phyloP scores from a whole-genome alignment of 1,139 yeast genomes.

The Scheffersomyces segobiensis region DNA sequence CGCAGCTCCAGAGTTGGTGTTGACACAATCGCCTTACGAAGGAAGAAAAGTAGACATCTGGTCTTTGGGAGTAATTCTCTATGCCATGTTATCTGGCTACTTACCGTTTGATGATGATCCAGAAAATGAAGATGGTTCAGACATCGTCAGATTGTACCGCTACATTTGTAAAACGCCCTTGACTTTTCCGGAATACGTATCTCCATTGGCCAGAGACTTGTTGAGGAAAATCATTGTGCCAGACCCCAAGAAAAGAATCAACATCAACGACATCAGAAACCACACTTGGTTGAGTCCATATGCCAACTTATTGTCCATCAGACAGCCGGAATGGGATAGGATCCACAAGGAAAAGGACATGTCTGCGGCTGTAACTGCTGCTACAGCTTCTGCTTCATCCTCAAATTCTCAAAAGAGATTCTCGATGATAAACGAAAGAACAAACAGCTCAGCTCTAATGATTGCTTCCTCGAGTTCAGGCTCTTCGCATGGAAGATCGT shows the following conservation, averaged over 20 bases:
- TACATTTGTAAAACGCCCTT: slow-evolving; percentile 89
- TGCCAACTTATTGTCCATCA: slow-evolving; percentile 74
- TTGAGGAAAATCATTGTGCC: slow-evolving; percentile 81
- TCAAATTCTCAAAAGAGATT: slow-evolving; percentile 33
- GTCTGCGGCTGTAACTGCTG: not conserved
- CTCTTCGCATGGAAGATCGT: slow-evolving; percentile 38
- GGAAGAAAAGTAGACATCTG: slow-evolving; percentile 96
- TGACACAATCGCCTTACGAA: slow-evolving; percentile 82
- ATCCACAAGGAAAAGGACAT: slow-evolving; percentile 36
- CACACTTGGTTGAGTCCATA: slow-evolving; percentile 90
- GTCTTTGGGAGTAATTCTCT: slow-evolving; percentile 94
- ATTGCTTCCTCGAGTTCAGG: slow-evolving; percentile 12
- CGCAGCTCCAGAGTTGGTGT: slow-evolving; percentile 96
- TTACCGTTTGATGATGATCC: slow-evolving; percentile 98
- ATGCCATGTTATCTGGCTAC: slow-evolving; percentile 97
- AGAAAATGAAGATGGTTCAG: slow-evolving; percentile 93
- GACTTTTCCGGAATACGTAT: slow-evolving; percentile 93
- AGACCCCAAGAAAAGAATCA: slow-evolving; percentile 79
- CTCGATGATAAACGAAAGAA: slow-evolving; percentile 48
- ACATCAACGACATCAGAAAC: slow-evolving; percentile 65
- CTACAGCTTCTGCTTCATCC: slow-evolving; percentile 1
- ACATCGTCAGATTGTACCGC: slow-evolving; percentile 85
- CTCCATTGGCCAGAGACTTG: slow-evolving; percentile 89
- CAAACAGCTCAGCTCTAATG: slow-evolving; percentile 39
- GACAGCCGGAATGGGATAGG: slow-evolving; percentile 90